Conservation (phyloP, 345 rosid genomes). For the Citrus inodora region DNA sequence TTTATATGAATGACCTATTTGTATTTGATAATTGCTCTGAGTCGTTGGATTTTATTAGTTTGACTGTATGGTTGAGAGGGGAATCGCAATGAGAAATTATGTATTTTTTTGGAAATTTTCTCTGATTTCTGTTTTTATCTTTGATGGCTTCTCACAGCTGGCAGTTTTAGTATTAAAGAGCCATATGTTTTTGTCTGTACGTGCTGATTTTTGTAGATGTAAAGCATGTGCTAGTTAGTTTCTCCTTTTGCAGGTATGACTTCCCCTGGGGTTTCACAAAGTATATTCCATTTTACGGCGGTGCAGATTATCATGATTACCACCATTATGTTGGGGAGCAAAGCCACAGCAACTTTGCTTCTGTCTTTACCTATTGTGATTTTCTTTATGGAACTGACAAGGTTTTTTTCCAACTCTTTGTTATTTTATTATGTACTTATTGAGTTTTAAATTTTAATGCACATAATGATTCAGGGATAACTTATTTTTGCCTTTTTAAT, state of each 20-base stretch:
- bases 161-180: background rate
- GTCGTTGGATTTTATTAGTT: background rate
- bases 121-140: background rate
- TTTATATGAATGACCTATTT: background rate
- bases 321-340: conserved; percentile 99
- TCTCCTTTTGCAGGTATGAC: conserved; percentile 55
- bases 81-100: background rate
- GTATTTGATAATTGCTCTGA: background rate
- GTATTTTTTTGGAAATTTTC: background rate
- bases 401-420: conserved; percentile 32
- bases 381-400: conserved; percentile 90
- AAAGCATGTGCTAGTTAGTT: background rate
- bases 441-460: conserved; percentile 8
- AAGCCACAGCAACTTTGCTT: conserved; percentile 98
- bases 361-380: conserved; percentile 96
- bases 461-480: conserved; percentile 9
- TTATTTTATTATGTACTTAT: background rate
- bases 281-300: conserved; percentile 93
- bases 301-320: conserved; percentile 96
- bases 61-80: background rate
- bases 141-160: background rate
- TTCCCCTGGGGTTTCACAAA: conserved; percentile 88
- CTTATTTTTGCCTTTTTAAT: background rate
- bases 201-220: background rate
- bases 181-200: background rate